Evolutionary conservation across 2,329 filamentous ascomycete species (phyloP).

Genomic region (Scedosporium dehoogii): DNA sequence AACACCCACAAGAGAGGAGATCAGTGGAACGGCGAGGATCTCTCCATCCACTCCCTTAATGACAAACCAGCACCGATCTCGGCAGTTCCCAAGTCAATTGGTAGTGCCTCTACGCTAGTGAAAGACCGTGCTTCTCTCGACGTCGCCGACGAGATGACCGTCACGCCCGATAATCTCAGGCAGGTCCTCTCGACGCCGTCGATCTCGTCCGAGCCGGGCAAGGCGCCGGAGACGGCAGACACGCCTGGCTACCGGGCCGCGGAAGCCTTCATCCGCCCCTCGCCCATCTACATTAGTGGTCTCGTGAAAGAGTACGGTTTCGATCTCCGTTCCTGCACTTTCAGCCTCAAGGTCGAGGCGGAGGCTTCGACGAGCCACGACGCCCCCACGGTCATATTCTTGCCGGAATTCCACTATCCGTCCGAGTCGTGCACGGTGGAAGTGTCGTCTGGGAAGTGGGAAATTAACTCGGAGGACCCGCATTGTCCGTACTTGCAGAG

Average conservation of each 20-base stretch:
- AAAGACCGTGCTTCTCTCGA: conserved; percentile 19
- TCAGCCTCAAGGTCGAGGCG: conserved; percentile 61
- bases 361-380: conserved; percentile 45
- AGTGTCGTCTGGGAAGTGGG: conserved; percentile 82
- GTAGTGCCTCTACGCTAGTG: conserved; percentile 7
- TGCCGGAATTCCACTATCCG: conserved; percentile 91
- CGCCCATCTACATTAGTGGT: conserved; percentile 67
- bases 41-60: conserved; percentile 81
- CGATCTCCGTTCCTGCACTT: conserved; percentile 69
- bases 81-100: conserved; percentile 22
- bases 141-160: conserved; percentile 41
- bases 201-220: conserved; percentile 48
- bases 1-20: conserved; percentile 88
- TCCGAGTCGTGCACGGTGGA: conserved; percentile 60
- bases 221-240: conserved; percentile 48
- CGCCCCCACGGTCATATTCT: conserved; percentile 68
- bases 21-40: conserved; percentile 93
- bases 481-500: conserved; percentile 62
- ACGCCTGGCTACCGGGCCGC: conserved; percentile 74
- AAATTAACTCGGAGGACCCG: conserved; percentile 63
- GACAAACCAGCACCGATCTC: conserved; percentile 56
- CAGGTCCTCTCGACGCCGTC: conserved; percentile 58
- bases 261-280: conserved; percentile 84
- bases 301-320: conserved; percentile 65
- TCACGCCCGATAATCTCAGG: conserved; percentile 70